Percentiles rank a stretch among this genome's conserved stretches.
Conservation (phyloP, 345 rosid species). For the Stellera chamaejasme region DNA sequence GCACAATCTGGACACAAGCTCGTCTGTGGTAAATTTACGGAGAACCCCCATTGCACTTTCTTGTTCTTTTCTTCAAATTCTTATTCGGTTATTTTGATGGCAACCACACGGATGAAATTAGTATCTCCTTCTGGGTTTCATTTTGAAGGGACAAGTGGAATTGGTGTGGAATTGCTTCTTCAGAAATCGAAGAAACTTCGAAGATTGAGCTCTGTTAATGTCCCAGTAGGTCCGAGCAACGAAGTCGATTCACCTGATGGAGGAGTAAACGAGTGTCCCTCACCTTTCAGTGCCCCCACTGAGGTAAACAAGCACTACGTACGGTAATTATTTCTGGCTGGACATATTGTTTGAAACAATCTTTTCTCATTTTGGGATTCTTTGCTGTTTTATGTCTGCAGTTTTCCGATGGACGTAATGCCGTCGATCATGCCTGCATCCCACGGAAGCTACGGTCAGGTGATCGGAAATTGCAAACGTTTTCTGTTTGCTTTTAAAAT, state of each 20-base stretch:
- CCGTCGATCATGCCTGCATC: constrained; percentile 67
- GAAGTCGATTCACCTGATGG: constrained; percentile 12
- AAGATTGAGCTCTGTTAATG: constrained; percentile 42
- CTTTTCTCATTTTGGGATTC: neutral
- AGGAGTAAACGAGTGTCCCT: constrained; percentile 24
- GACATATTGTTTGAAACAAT: neutral
- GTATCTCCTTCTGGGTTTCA: constrained; percentile 12
- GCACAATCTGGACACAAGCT: constrained; percentile 41
- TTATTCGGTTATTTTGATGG: constrained; percentile 9
- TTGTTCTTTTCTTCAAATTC: constrained; percentile 33
- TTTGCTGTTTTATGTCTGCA: constrained; percentile 11
- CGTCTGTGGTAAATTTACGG: constrained; percentile 32
- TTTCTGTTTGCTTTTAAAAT: constrained; percentile 5
- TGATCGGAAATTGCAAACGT: constrained; percentile 15
- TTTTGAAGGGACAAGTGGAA: constrained; percentile 17
- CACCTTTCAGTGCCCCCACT: constrained; percentile 36
- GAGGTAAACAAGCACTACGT: constrained; percentile 19
- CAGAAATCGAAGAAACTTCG: constrained; percentile 50
- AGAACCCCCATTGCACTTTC: constrained; percentile 4
- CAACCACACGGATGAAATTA: constrained; percentile 17
- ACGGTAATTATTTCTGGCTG: neutral
- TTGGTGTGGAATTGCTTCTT: constrained; percentile 23
- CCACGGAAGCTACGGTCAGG: constrained; percentile 98
- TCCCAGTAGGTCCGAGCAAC: constrained; percentile 20
- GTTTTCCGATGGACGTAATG: constrained; percentile 42